These are phyloP conservation scores for Diaporthe nobilis DNA, from an alignment of 2,329 filamentous ascomycete genomes.

Conservation along the genomic window DNA sequence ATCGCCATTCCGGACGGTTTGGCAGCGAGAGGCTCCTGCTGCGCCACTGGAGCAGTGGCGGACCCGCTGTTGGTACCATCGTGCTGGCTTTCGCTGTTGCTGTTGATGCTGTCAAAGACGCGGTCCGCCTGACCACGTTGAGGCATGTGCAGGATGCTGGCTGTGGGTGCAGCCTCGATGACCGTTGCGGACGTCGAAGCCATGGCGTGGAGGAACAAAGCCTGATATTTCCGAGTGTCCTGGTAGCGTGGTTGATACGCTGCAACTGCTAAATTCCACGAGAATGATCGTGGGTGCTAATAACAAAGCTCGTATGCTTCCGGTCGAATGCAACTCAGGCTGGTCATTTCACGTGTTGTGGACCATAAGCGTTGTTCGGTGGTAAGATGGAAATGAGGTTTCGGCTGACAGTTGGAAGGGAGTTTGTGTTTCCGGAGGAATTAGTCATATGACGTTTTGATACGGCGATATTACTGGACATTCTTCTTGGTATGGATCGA, in stretches of 20 bases:
- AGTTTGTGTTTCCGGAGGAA: background rate
- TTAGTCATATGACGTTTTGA: conserved; percentile 15
- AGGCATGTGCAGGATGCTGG: no score
- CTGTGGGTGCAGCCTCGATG: background rate
- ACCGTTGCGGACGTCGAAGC: background rate
- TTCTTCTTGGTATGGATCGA: background rate
- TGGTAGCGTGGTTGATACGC: background rate
- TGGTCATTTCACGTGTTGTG: background rate
- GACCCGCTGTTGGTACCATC: background rate
- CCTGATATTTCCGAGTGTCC: background rate
- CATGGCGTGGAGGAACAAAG: background rate
- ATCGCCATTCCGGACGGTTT: background rate
- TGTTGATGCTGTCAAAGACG: no score
- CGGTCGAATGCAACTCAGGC: no score
- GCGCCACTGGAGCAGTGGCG: background rate
- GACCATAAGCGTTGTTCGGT: background rate
- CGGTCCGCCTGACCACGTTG: background rate
- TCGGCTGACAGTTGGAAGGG: background rate
- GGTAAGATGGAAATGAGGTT: background rate
- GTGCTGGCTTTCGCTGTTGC: background rate
- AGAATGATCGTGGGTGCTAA: fast-evolving
- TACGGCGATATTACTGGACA: background rate
- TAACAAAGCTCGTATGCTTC: background rate
- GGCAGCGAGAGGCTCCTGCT: background rate
- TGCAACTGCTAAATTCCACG: background rate